Conservation (phyloP, 1,284 basidiomycete species). For the Polyporus tsugae region DNA sequence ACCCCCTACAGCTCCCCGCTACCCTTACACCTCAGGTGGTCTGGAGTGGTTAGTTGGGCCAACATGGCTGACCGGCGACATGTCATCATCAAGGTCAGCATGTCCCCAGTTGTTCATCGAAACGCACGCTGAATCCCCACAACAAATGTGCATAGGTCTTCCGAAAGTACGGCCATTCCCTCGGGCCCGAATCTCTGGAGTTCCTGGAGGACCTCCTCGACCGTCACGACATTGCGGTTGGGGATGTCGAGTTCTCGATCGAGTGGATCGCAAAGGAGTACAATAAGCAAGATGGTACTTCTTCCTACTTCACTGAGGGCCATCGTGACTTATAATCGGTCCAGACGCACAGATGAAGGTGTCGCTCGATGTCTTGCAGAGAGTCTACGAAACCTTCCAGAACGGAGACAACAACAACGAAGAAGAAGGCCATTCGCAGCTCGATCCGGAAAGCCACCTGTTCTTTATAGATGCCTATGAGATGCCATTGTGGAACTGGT, state of each 20-base stretch:
- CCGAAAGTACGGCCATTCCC: constrained; percentile 83
- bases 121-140: neutral
- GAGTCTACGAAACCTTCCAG: constrained; percentile 88
- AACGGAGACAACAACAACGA: constrained; percentile 66
- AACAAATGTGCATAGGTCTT: constrained; percentile 64
- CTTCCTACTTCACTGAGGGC: constrained; percentile 11
- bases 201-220: constrained; percentile 75
- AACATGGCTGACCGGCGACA: constrained; percentile 57
- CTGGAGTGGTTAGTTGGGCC: neutral
- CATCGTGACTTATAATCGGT: neutral
- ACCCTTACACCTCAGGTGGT: neutral
- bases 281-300: constrained; percentile 88
- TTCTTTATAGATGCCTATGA: constrained; percentile 91
- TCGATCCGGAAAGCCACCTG: constrained; percentile 89
- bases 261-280: constrained; percentile 90
- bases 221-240: constrained; percentile 70
- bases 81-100: constrained; percentile 69
- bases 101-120: neutral
- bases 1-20: neutral
- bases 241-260: constrained; percentile 80
- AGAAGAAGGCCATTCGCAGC: constrained; percentile 62
- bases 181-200: constrained; percentile 77
- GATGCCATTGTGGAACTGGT: constrained; percentile 94
- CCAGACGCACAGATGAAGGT: constrained; percentile 85
- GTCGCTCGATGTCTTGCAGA: constrained; percentile 72